Conservation (phyloP, 139 green algal species). For the Astrephomene gubernaculifera region DNA sequence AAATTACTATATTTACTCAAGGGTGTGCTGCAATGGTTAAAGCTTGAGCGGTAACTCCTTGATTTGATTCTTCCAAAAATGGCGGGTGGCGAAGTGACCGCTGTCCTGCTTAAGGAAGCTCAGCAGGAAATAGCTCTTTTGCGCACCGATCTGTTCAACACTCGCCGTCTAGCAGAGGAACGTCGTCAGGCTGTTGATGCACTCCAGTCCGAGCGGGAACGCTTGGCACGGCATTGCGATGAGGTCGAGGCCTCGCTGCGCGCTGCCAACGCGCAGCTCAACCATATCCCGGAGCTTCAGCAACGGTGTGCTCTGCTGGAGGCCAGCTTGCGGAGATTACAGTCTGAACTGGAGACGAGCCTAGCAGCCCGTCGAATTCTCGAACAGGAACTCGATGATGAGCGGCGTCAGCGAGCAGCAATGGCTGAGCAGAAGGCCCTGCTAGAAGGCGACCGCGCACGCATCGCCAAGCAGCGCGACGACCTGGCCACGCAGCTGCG, state of each 20-base stretch:
- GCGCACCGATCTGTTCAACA: slow-evolving; percentile 56
- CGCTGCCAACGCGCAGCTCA: slow-evolving; percentile 12
- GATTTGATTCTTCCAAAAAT: too few species aligned
- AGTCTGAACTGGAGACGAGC: slow-evolving; percentile 38
- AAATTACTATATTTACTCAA: too few species aligned
- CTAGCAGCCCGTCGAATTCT: slow-evolving; percentile 34
- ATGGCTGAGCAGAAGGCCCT: slow-evolving; percentile 52
- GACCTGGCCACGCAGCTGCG: slow-evolving; percentile 59
- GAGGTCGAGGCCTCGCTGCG: slow-evolving; percentile 19
- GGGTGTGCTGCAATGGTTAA: too few species aligned
- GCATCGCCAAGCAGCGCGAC: slow-evolving; percentile 49
- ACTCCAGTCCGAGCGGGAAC: slow-evolving; percentile 10
- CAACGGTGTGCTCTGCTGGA: slow-evolving; percentile 38
- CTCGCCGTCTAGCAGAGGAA: slow-evolving; percentile 52
- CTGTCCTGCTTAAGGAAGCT: slow-evolving; percentile 50
- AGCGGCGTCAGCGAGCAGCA: slow-evolving; percentile 44
- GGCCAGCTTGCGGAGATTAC: not conserved
- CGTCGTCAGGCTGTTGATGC: slow-evolving; percentile 37
- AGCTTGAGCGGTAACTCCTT: too few species aligned
- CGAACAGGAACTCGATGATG: slow-evolving; percentile 47
- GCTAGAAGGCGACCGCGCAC: slow-evolving; percentile 44
- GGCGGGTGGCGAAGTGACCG: not conserved
- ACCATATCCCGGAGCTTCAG: slow-evolving; percentile 19
- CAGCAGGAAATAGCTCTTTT: slow-evolving; percentile 60
- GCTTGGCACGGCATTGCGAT: not conserved